Percentiles rank a stretch among this genome's conserved stretches.
These are phyloP conservation scores for Globisporangium alternatum DNA, from an alignment of 352 stramenopile genomes.

Conservation along the genomic window DNA sequence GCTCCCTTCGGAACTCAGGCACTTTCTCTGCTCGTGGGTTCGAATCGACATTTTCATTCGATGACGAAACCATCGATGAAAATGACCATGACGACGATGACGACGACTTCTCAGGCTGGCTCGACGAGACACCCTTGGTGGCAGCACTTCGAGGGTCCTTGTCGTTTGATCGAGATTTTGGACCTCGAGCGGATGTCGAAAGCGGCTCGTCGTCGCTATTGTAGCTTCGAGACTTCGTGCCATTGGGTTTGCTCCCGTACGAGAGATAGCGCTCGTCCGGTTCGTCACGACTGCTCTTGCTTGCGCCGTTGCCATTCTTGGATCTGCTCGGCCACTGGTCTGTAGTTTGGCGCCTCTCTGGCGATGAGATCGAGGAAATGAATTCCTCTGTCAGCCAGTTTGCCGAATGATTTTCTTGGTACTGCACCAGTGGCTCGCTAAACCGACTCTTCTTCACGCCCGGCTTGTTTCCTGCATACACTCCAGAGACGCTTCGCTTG, in stretches of 20 bases:
- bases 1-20: constrained; percentile 30
- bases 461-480: constrained; percentile 3
- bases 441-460: constrained; percentile 18
- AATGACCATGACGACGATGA: constrained; percentile 6
- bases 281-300: neutral
- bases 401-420: neutral
- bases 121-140: neutral
- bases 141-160: neutral
- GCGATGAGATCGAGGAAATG: constrained; percentile 10
- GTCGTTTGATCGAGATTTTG: constrained; percentile 4
- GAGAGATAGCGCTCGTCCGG: constrained; percentile 32
- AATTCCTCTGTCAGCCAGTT: constrained; percentile 6
- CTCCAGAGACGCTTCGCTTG: constrained; percentile 11
- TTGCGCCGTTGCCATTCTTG: neutral
- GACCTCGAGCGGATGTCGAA: neutral
- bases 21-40: constrained; percentile 9
- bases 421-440: constrained; percentile 18
- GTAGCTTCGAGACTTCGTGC: constrained; percentile 4
- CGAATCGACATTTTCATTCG: constrained; percentile 8
- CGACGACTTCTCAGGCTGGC: neutral
- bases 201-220: constrained; percentile 16
- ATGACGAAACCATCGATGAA: constrained; percentile 1
- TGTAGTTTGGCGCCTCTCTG: neutral
- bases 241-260: constrained; percentile 36
- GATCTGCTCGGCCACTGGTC: neutral